phyloP scores from a whole-genome alignment of 1,284 basidiomycete genomes.

The Anthracocystis setariae region DNA sequence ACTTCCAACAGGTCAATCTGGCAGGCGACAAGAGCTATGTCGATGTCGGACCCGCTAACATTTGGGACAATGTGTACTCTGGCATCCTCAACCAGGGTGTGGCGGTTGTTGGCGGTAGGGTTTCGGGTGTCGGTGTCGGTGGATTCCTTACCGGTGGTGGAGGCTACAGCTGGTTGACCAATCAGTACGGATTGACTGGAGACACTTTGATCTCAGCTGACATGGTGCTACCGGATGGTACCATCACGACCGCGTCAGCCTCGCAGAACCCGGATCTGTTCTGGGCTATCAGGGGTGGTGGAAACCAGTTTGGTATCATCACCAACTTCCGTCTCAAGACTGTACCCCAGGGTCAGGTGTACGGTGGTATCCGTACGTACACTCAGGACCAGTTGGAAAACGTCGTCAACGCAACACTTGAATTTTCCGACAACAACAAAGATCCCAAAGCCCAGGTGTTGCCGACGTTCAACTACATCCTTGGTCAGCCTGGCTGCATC shows the following conservation, averaged over 20 bases:
- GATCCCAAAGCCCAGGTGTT: constrained; percentile 53
- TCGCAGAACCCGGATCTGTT: constrained; percentile 49
- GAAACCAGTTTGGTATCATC: constrained; percentile 53
- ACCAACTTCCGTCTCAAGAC: constrained; percentile 52
- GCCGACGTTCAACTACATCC: constrained; percentile 50
- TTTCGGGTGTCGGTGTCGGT: constrained; percentile 54
- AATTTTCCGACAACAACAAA: constrained; percentile 50
- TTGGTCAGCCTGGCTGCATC: constrained; percentile 38
- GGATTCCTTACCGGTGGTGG: constrained; percentile 56
- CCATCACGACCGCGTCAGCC: constrained; percentile 35
- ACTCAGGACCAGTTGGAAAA: constrained; percentile 43
- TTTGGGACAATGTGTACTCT: constrained; percentile 57
- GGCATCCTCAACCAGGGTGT: constrained; percentile 32
- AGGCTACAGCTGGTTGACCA: constrained; percentile 52
- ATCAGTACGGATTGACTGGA: constrained; percentile 51
- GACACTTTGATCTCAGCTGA: constrained; percentile 50
- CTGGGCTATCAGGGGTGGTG: constrained; percentile 53
- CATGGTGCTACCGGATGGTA: constrained; percentile 51
- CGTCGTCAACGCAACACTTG: constrained; percentile 43
- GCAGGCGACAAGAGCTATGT: constrained; percentile 45
- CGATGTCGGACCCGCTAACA: constrained; percentile 50
- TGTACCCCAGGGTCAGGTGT: constrained; percentile 48
- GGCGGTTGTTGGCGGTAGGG: constrained; percentile 51
- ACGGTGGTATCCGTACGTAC: constrained; percentile 50
- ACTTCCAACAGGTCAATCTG: constrained; percentile 49